phyloP scores from a whole-genome alignment of 2,329 filamentous ascomycete species.

The Knufia fluminis region DNA sequence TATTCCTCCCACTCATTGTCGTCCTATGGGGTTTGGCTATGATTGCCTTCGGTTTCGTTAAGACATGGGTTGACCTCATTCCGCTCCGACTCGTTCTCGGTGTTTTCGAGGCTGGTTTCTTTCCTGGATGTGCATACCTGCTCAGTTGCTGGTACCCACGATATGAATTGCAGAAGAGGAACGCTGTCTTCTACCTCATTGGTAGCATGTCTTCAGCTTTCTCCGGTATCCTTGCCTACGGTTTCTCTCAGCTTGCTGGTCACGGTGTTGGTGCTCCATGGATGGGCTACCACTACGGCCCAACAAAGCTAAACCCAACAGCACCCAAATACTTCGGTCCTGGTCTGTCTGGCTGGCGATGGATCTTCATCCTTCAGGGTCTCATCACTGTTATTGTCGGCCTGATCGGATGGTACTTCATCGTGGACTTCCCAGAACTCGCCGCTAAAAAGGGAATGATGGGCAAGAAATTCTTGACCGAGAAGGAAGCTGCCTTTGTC shows the following conservation, averaged over 20 bases:
- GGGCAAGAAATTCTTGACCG: slow-evolving; percentile 26
- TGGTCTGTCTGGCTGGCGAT: slow-evolving; percentile 21
- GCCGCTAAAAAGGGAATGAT: slow-evolving; percentile 25
- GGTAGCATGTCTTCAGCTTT: slow-evolving; percentile 41
- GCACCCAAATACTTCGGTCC: slow-evolving; percentile 4
- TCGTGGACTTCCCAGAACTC: slow-evolving; percentile 35
- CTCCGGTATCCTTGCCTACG: slow-evolving; percentile 38
- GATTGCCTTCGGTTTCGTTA: slow-evolving; percentile 25
- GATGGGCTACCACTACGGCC: slow-evolving; percentile 21
- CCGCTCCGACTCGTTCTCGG: slow-evolving; percentile 45
- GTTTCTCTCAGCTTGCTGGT: slow-evolving; percentile 31
- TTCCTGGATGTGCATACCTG: slow-evolving; percentile 61
- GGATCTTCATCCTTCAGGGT: slow-evolving; percentile 21
- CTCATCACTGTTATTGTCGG: slow-evolving; percentile 33
- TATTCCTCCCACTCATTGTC: slow-evolving; percentile 27
- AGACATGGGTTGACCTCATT: slow-evolving; percentile 12
- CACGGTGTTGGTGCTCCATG: slow-evolving; percentile 17
- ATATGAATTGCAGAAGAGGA: slow-evolving; percentile 28
- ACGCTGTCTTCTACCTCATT: slow-evolving; percentile 42
- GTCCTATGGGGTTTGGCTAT: slow-evolving; percentile 36
- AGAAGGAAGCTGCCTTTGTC: slow-evolving; percentile 20
- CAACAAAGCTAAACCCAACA: slow-evolving; percentile 16
- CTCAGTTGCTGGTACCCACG: slow-evolving; percentile 64
- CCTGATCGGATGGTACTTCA: slow-evolving; percentile 33
- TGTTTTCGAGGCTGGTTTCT: slow-evolving; percentile 57